phyloP scores from a whole-genome alignment of 2,329 filamentous ascomycete species.

The Colletotrichum cordylinicola region DNA sequence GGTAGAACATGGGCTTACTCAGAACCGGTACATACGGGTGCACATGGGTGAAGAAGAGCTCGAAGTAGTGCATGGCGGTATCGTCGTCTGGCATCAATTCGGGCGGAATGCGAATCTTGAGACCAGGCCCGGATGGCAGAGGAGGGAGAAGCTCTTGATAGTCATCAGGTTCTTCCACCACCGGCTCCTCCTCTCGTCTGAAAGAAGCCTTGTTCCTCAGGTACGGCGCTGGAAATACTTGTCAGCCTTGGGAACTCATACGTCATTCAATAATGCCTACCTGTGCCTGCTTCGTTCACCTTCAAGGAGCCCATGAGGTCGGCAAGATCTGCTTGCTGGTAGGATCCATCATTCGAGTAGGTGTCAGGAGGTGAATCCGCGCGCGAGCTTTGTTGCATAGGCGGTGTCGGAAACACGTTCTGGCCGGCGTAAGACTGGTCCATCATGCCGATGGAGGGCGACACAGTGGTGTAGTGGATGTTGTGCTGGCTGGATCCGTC shows the following conservation, averaged over 20 bases:
- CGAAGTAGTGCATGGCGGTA: slow-evolving; percentile 82
- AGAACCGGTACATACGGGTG: slow-evolving; percentile 93
- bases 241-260: background rate
- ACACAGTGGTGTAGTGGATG: slow-evolving; percentile 60
- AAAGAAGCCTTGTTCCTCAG: slow-evolving; percentile 69
- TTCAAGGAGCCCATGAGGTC: slow-evolving; percentile 86
- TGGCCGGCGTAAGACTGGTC: slow-evolving; percentile 57
- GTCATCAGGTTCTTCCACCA: slow-evolving; percentile 75
- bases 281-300: slow-evolving; percentile 85
- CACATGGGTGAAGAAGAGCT: slow-evolving; percentile 88
- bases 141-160: slow-evolving; percentile 74
- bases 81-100: slow-evolving; percentile 92
- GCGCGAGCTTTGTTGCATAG: slow-evolving; percentile 49
- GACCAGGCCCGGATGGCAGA: slow-evolving; percentile 70
- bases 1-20: slow-evolving; percentile 81
- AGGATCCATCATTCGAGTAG: slow-evolving; percentile 63
- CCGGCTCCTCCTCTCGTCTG: slow-evolving; percentile 63
- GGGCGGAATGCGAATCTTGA: slow-evolving; percentile 85
- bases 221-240: slow-evolving; percentile 75
- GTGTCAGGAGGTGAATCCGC: slow-evolving; percentile 52
- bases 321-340: slow-evolving; percentile 74
- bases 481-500: slow-evolving; percentile 51
- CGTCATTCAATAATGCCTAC: slow-evolving; percentile 52
- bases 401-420: slow-evolving; percentile 59
- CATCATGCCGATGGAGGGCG: slow-evolving; percentile 53